Evolutionary conservation across 441 rosid species (phyloP), one percentile per base, ranked within the genome.

Genomic region (Theobroma grandiflorum): DNA sequence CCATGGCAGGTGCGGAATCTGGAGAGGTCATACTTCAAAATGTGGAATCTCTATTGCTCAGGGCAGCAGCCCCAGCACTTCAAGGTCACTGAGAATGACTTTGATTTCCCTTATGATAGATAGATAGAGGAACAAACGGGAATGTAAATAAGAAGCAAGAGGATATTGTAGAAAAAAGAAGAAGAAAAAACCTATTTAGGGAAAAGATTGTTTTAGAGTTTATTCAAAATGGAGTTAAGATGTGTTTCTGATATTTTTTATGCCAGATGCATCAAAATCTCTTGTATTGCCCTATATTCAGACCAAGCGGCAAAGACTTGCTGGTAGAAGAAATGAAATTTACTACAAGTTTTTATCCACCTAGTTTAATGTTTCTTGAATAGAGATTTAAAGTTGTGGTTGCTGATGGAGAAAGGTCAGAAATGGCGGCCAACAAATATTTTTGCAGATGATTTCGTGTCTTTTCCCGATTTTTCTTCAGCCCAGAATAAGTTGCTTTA

Each of bases 21-120:
- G 64, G 99, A 95, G 85, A 88, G 98, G 80, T 85, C 98, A 7
- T 97, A 92, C 87, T 90, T 95, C 78, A 97, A 90, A 86, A 97
- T 97, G 99, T 97, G 99, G 99, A 94, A 87, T 88, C 85, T 93
- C 20, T 87, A 92, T 76, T 92, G 98, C 87, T 84, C 88, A 0
- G 94, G 98, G 53, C 89, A 90, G 87, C 88, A 90, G 70, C 94
- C 98, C 6, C 91, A 88, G 42, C 98, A 91, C 86, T 97, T 95
- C 42, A 94, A 89, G 81, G 99, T 95, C 6, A 80, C 86, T 0
- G 99, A 97, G 87, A 89, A 87, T 79, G 98, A 97, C 79, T 42
- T 74, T 3, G 98, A 95, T 52, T 95, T 89, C 91, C 99, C 99
- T 4, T 85, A 63, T 72, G 91, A 94, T 87, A 88, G 91, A 79